Evolutionary conservation across 148 eudicot genomes (phyloP).

Genomic region (Rhododendron ferrugineum): DNA sequence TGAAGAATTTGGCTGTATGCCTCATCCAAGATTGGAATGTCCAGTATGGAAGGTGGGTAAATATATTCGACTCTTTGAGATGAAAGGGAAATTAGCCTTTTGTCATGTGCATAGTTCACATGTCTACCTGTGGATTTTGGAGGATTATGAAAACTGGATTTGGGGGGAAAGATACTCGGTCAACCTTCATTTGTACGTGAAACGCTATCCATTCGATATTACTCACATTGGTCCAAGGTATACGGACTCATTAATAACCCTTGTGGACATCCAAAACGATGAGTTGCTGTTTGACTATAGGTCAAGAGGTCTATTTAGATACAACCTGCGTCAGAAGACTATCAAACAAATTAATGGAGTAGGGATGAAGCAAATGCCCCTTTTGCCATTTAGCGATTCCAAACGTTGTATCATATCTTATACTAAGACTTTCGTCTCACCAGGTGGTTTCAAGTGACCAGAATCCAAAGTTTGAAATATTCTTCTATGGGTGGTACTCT

Average conservation of each 20-base stretch:
- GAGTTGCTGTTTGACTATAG: neutral
- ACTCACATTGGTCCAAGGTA: neutral
- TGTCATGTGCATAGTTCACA: neutral
- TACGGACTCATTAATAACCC: neutral
- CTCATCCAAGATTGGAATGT: too few relatives aligned
- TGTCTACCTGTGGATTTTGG: neutral
- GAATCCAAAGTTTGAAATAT: too few relatives aligned
- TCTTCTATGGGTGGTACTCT: too few relatives aligned
- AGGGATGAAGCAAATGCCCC: too few relatives aligned
- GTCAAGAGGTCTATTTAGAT: neutral
- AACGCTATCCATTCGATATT: neutral
- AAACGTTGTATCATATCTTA: too few relatives aligned
- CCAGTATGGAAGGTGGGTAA: too few relatives aligned
- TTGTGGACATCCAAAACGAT: neutral
- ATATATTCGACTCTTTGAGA: too few relatives aligned
- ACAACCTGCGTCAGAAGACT: neutral
- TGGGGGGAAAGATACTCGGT: neutral
- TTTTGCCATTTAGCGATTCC: too few relatives aligned
- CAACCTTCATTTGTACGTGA: neutral
- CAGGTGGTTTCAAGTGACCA: too few relatives aligned
- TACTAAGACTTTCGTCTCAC: too few relatives aligned
- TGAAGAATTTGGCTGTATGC: too few relatives aligned
- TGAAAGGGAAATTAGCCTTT: neutral
- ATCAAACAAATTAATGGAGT: neutral
- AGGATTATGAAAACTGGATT: neutral